Base-by-base conservation (phyloP, 768 basidiomycete species). In the Gautieria morchelliformis region DNA sequence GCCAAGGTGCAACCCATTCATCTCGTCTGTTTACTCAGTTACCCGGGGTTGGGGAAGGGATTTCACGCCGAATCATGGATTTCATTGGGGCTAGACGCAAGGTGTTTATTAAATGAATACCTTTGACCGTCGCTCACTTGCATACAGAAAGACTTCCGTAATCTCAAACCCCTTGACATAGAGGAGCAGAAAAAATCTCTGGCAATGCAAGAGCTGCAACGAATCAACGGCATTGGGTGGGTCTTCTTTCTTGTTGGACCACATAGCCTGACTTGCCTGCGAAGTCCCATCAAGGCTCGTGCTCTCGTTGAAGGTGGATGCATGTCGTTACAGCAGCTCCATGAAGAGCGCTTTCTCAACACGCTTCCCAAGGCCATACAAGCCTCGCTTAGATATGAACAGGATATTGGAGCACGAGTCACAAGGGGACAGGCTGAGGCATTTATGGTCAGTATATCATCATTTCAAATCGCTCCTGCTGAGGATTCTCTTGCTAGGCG, bases 361-460 rank as follows among this genome's bases (percentile, higher is more conserved):
- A 37, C 45, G 22, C 47, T 57, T 19, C 30, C 56, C n/a, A 33
- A 33, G 14, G 19, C 46, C 9, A 39, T 17, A 39, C 24, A 44
- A 39, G 35, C 19, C n/a, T 40, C 48, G 3, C 32, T 57, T 48
- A 27, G 15, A 44, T 45, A 44, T 35, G 53, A 55, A 6, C 20
- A 49, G n/a, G 37, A 17, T 27, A 40, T 39, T 30, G 17, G 15
- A 22, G 35, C 30, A 20, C 67, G 63, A 1, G 67, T 77, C 12
- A 64, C 70, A 19, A 70, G 70, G 12, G 64, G 71, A 47, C 71
- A 82, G 53, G 77, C 76, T 0, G 76, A 76, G 49, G 60, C 66
- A 4, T 66, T 80, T n/a, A 60, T 67, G n/a, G 84, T 57, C 81
- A 30, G 74, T 67, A 22, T 12, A 14, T 41, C n/a, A 17, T 15